phyloP scores from a whole-genome alignment of 208 protist genomes.

The Wallacemonas rigidus region DNA sequence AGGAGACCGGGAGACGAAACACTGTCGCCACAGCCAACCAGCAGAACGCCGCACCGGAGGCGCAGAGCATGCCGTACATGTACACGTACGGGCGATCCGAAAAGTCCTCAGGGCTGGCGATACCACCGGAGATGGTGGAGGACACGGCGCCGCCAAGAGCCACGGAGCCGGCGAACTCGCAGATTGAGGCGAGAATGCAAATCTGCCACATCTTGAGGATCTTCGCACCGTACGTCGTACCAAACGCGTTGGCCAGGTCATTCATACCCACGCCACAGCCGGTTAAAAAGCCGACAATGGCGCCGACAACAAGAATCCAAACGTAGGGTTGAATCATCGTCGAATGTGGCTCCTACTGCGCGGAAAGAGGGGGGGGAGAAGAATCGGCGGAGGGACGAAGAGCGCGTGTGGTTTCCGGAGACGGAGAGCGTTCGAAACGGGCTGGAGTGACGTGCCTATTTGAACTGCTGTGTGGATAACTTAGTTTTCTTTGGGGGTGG shows the following conservation, averaged over 20 bases:
- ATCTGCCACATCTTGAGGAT: slow-evolving; percentile 58
- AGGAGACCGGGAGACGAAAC: slow-evolving; percentile 71
- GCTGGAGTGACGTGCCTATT: no score
- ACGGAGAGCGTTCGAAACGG: no score
- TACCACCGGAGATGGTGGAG: slow-evolving; percentile 52
- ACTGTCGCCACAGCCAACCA: slow-evolving; percentile 69
- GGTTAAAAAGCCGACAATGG: slow-evolving; percentile 55
- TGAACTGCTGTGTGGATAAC: no score
- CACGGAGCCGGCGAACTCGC: slow-evolving; percentile 65
- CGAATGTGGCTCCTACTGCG: no score
- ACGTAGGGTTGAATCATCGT: slow-evolving; percentile 21
- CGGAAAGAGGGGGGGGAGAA: no score
- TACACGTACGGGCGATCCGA: slow-evolving; percentile 42
- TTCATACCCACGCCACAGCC: slow-evolving; percentile 75
- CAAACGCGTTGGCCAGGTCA: slow-evolving; percentile 83
- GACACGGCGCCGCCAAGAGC: slow-evolving; percentile 49
- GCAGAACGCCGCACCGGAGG: slow-evolving; percentile 58
- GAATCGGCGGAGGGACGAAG: no score
- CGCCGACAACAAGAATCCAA: slow-evolving; percentile 37
- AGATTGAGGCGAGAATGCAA: slow-evolving; percentile 62
- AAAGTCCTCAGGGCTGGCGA: slow-evolving; percentile 40
- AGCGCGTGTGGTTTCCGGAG: no score
- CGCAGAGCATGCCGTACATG: slow-evolving; percentile 76
- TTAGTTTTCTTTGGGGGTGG: no score
- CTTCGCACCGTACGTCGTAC: slow-evolving; percentile 63